These are phyloP conservation scores for Cyclostephanos invisitatus DNA, from an alignment of 108 stramenopile genomes.

Conservation along the genomic window DNA sequence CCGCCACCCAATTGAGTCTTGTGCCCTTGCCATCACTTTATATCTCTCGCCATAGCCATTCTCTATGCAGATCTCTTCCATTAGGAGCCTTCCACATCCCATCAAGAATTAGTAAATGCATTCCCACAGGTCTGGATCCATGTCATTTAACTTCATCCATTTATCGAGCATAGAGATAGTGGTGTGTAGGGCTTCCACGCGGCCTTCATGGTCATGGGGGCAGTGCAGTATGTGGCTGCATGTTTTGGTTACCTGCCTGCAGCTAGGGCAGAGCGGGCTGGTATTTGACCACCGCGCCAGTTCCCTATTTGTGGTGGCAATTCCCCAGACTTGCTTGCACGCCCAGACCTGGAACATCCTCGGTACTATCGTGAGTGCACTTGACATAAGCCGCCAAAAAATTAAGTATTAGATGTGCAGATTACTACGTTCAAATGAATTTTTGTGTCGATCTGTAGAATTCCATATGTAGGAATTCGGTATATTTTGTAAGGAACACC, in stretches of 20 bases:
- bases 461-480: too few relatives aligned
- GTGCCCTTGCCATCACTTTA: neutral
- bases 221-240: neutral
- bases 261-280: constrained; percentile 4
- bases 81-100: neutral
- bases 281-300: neutral
- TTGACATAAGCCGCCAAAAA: too few relatives aligned
- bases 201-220: neutral
- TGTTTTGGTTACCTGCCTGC: neutral
- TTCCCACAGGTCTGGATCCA: neutral
- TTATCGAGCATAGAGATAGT: neutral
- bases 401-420: too few relatives aligned
- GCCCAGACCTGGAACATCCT: constrained; percentile 14
- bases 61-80: neutral
- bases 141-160: too few relatives aligned
- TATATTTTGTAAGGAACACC: too few relatives aligned
- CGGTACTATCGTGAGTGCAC: neutral
- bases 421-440: too few relatives aligned
- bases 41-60: neutral
- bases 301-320: constrained; percentile 4
- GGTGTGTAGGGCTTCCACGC: neutral
- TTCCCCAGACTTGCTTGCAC: constrained; percentile 11
- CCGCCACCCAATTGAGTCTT: constrained; percentile 19
- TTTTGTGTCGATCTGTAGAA: too few relatives aligned
- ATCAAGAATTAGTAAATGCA: neutral